Evolutionary conservation across 192 early-diverging fungal genomes (phyloP).

Genomic region (Coemansia sp.): DNA sequence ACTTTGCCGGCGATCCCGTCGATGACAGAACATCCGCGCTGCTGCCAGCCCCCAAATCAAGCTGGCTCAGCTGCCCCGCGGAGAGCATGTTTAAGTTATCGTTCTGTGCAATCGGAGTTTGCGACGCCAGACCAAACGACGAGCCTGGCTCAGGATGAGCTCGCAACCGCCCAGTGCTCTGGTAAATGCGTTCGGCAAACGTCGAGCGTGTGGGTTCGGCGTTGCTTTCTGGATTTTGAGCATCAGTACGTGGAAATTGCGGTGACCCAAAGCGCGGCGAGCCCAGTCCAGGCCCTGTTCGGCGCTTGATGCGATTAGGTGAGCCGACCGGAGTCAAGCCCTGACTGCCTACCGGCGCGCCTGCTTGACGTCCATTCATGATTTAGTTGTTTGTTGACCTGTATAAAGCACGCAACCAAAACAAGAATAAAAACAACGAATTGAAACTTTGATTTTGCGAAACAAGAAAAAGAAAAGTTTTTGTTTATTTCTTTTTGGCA

Average conservation of each 20-base stretch:
- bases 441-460: not conserved
- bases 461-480: slow-evolving; percentile 2
- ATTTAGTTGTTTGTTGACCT: not conserved
- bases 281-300: slow-evolving; percentile 1
- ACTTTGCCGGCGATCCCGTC: slow-evolving; percentile 10
- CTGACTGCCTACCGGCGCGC: slow-evolving; percentile 33
- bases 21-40: slow-evolving; percentile 8
- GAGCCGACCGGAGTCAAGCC: slow-evolving; percentile 46
- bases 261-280: slow-evolving; percentile 21
- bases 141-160: not conserved
- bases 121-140: not conserved
- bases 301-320: slow-evolving; percentile 38
- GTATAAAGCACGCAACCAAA: not conserved
- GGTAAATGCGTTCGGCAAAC: slow-evolving; percentile 50
- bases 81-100: not conserved
- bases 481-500: slow-evolving; percentile 2
- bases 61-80: slow-evolving; percentile 2
- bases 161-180: slow-evolving; percentile 23
- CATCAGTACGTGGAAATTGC: slow-evolving; percentile 15
- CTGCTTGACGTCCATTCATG: slow-evolving; percentile 19
- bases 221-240: not conserved
- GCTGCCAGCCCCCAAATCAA: slow-evolving; percentile 4
- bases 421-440: too few species aligned
- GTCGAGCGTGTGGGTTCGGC: slow-evolving; percentile 12
- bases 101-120: not conserved